These are phyloP conservation scores for Podaxis mareebaensis DNA, from an alignment of 768 basidiomycete species.

Conservation along the genomic window DNA sequence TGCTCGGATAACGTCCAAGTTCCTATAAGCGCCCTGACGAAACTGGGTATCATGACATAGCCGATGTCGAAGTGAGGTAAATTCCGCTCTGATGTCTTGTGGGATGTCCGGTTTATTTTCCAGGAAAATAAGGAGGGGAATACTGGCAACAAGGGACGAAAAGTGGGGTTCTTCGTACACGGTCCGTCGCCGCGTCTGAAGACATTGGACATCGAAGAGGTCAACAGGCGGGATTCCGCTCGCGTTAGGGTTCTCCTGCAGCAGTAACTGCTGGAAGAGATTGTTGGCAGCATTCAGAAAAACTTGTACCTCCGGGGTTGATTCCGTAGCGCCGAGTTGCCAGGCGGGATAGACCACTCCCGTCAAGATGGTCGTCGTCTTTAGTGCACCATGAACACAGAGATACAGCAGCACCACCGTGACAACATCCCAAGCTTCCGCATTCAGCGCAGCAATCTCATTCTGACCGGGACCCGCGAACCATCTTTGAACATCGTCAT, in stretches of 20 bases:
- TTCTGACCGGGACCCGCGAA: slow-evolving; percentile 65
- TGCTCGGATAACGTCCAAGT: slow-evolving; percentile 66
- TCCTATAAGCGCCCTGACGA: slow-evolving; percentile 73
- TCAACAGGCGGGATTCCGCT: slow-evolving; percentile 43
- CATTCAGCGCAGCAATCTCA: slow-evolving; percentile 57
- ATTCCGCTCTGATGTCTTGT: slow-evolving; percentile 47
- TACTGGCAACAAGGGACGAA: slow-evolving; percentile 54
- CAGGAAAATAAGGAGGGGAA: slow-evolving; percentile 70
- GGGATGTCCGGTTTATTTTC: slow-evolving; percentile 62
- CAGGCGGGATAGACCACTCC: slow-evolving; percentile 83
- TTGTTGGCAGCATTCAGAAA: slow-evolving; percentile 65
- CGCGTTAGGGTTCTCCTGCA: slow-evolving; percentile 48
- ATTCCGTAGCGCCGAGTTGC: slow-evolving; percentile 51
- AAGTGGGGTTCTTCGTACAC: slow-evolving; percentile 72
- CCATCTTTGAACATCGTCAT: slow-evolving; percentile 72
- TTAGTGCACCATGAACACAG: slow-evolving; percentile 64
- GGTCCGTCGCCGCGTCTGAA: slow-evolving; percentile 67
- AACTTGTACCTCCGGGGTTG: slow-evolving; percentile 38
- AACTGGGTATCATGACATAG: slow-evolving; percentile 70
- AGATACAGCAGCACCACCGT: slow-evolving; percentile 64
- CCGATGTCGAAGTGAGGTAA: slow-evolving; percentile 51
- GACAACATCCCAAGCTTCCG: slow-evolving; percentile 69
- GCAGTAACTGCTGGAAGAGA: slow-evolving; percentile 60
- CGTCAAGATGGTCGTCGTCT: slow-evolving; percentile 68
- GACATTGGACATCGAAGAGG: slow-evolving; percentile 65